phyloP scores from a whole-genome alignment of 305 asterid genomes.

The Plantago coronopus region DNA sequence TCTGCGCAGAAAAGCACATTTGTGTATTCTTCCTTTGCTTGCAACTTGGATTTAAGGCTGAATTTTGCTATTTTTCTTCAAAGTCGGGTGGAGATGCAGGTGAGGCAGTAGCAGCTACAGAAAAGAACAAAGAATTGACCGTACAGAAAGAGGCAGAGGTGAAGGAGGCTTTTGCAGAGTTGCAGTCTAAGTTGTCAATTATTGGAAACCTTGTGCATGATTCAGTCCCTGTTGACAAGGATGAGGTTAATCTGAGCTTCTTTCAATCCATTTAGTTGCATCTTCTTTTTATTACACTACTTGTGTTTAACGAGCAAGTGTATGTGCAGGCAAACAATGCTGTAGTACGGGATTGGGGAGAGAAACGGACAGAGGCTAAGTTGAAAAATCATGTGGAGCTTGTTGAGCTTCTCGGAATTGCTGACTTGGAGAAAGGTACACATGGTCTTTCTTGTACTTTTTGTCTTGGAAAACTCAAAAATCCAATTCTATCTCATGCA shows the following conservation, averaged over 20 bases:
- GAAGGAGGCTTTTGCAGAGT: conserved; percentile 59
- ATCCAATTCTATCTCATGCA: not conserved
- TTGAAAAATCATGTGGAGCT: conserved; percentile 92
- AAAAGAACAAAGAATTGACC: conserved; percentile 55
- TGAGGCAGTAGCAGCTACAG: conserved; percentile 45
- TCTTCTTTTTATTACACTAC: conserved; percentile 1
- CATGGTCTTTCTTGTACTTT: not conserved
- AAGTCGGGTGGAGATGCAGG: conserved; percentile 65
- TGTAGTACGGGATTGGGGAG: conserved; percentile 72
- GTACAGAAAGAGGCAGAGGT: conserved; percentile 66
- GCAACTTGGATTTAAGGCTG: conserved; percentile 3
- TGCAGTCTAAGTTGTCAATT: conserved; percentile 48
- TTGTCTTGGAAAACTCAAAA: not conserved
- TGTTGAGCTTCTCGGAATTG: conserved; percentile 90
- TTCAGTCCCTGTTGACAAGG: conserved; percentile 68
- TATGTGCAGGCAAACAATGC: conserved; percentile 59
- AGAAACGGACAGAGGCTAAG: conserved; percentile 58
- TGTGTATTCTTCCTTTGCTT: conserved; percentile 15
- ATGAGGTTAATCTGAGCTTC: conserved; percentile 53
- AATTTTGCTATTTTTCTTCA: conserved; percentile 14
- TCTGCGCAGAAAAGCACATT: not conserved
- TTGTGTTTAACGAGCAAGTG: conserved; percentile 15
- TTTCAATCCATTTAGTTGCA: conserved; percentile 5
- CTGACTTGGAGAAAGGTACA: conserved; percentile 67
- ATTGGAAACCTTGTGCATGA: conserved; percentile 96